A percentile compares a stretch with the other conserved stretches of the same genome.
Evolutionary conservation across 352 stramenopile species (phyloP).

Genomic region (Pythium inflatum): DNA sequence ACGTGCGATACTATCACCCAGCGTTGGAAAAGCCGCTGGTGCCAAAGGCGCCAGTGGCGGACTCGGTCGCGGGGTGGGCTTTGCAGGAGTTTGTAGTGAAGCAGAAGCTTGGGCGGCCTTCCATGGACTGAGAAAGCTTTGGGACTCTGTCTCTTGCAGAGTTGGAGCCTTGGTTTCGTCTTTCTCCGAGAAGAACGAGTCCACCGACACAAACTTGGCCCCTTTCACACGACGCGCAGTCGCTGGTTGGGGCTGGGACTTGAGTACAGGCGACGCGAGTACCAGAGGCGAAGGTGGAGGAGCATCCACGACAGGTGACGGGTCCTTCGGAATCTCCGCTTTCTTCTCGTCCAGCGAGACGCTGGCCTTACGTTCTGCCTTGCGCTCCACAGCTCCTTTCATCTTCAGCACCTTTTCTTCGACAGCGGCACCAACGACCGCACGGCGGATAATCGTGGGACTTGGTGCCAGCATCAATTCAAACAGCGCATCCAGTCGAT

Average conservation of each 20-base stretch:
- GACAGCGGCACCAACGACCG: slow-evolving; percentile 1
- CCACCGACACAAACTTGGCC: slow-evolving; percentile 64
- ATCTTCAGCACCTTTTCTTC: slow-evolving; percentile 17
- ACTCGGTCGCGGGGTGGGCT: too few relatives aligned
- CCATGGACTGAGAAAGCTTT: slow-evolving; percentile 32
- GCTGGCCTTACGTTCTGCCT: slow-evolving; percentile 22
- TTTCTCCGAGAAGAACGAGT: slow-evolving; percentile 48
- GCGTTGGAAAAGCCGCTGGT: background rate
- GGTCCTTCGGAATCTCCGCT: background rate
- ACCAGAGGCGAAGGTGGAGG: background rate
- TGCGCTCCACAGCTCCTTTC: background rate
- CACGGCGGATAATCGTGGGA: slow-evolving; percentile 1
- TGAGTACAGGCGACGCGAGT: slow-evolving; percentile 10
- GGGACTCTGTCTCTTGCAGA: background rate
- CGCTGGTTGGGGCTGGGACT: slow-evolving; percentile 6
- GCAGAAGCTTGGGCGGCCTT: background rate
- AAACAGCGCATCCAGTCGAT: slow-evolving; percentile 67
- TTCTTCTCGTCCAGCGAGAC: slow-evolving; percentile 16
- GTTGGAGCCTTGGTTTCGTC: slow-evolving; percentile 21
- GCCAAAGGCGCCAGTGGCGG: background rate
- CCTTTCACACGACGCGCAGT: slow-evolving; percentile 31
- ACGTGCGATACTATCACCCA: slow-evolving; percentile 11
- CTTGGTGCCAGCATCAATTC: slow-evolving; percentile 58
- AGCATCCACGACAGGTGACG: background rate
- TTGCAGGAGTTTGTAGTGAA: too few relatives aligned